Base-by-base conservation (phyloP, 2,329 filamentous ascomycete genomes). In the Emmonsia crescens region DNA sequence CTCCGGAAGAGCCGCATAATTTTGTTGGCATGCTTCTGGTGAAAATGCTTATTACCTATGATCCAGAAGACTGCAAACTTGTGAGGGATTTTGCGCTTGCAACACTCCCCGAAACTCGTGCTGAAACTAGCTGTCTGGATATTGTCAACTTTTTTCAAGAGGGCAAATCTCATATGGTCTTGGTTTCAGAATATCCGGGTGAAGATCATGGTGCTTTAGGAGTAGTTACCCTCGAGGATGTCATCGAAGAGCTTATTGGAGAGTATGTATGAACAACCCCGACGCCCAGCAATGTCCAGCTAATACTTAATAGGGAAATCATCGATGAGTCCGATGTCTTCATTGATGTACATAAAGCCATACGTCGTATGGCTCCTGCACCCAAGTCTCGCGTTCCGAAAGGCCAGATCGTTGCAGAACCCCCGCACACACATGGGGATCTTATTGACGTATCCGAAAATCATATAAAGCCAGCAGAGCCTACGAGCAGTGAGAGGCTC, bases 121-220 rank as follows among this genome's bases (percentile, higher is more conserved):
- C 94, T 0, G 91, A 96, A 72, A 99, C 94, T 0, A 96, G 92
- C 77, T 99, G 94, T 73, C 78, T 99, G 61, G 94, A 99, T 74
- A 97, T 99, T 70, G 91, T 99, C 77, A 99, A 99, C 78, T 99
- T 96, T 76, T 99, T 99, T 79, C 94, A 99, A 75, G 94, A 99
- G 79, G 94, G 94, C 69, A 99, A 99, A 74, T 96, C 92, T 1
- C 94, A 99, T 75, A 96, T 99, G 92, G 93, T 97, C 0, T 80
- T 99, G 33, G 94, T 97, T 9, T 96, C 93, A 0, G 89, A 96
- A 70, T 83, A 79, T 66, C 94, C 94, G 0, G 92, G 93, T n/a
- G 90, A 95, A 66, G 87, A 96, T 69, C 86, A 89, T 69, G 94
- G 94, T 54, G 91, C 92, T 5, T 79, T 96, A 14, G 94, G 94